phyloP scores from a whole-genome alignment of 1,139 yeast genomes.

The Taphrina wiesneri region DNA sequence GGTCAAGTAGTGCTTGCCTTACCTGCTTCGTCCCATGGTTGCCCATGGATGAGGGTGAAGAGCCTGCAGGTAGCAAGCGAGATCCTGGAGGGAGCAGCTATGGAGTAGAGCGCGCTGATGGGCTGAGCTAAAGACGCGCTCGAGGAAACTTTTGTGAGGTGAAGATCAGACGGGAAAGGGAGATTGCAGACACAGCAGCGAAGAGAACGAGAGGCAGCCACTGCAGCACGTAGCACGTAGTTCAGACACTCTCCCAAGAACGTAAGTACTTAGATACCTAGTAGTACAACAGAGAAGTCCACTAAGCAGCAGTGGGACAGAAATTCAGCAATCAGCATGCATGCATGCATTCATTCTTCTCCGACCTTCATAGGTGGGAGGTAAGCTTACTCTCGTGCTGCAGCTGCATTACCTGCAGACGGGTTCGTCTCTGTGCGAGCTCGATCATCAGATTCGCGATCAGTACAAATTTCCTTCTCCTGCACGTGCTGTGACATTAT shows the following conservation, averaged over 20 bases:
- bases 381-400: too few species aligned
- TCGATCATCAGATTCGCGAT: not conserved
- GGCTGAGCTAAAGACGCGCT: constrained; percentile 4
- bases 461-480: not conserved
- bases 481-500: not conserved
- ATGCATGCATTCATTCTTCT: too few species aligned
- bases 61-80: not conserved
- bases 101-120: not conserved
- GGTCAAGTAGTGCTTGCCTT: not conserved
- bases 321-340: not conserved
- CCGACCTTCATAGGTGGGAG: too few species aligned
- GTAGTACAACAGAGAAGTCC: not conserved
- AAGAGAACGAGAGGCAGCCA: not conserved
- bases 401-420: too few species aligned
- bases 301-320: not conserved
- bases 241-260: not conserved
- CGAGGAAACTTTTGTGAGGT: not conserved
- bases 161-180: not conserved
- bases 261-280: too few species aligned
- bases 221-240: not conserved
- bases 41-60: not conserved
- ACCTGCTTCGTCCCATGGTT: constrained; percentile 18
- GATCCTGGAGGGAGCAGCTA: not conserved
- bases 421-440: not conserved
- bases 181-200: not conserved